Percentiles rank a stretch among this genome's conserved stretches.
Evolutionary conservation across 441 rosid genomes (phyloP).

Genomic region (Euphorbia celastroides): DNA sequence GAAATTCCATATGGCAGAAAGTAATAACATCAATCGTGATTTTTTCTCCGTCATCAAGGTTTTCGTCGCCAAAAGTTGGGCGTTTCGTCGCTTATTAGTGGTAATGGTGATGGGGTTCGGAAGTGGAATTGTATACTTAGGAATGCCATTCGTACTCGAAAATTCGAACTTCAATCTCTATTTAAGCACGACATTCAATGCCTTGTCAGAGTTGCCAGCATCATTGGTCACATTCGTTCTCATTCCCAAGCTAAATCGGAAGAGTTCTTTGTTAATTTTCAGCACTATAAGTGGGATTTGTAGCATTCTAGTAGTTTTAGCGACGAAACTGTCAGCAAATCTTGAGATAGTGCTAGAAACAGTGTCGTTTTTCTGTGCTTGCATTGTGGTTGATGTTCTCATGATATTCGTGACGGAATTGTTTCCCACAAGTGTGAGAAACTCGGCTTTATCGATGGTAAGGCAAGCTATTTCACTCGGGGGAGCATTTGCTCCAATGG

Average conservation of each 20-base stretch:
- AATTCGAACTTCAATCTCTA: slow-evolving; percentile 50
- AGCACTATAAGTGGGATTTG: slow-evolving; percentile 42
- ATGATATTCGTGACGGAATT: slow-evolving; percentile 58
- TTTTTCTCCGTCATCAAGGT: slow-evolving; percentile 40
- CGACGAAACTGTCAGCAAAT: slow-evolving; percentile 14
- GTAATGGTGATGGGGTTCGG: slow-evolving; percentile 48
- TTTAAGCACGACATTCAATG: slow-evolving; percentile 54
- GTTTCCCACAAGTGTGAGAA: slow-evolving; percentile 76
- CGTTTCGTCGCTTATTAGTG: slow-evolving; percentile 34
- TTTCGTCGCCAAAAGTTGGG: slow-evolving; percentile 49
- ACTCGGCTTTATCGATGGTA: slow-evolving; percentile 58
- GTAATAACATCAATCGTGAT: slow-evolving; percentile 9
- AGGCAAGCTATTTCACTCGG: slow-evolving; percentile 65
- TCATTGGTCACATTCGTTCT: slow-evolving; percentile 39
- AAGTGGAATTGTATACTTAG: slow-evolving; percentile 60
- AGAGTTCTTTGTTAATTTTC: slow-evolving; percentile 35
- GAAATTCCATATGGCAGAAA: slow-evolving; percentile 22
- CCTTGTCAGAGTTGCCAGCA: slow-evolving; percentile 59
- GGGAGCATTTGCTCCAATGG: slow-evolving; percentile 48
- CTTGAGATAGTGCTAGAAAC: slow-evolving; percentile 49
- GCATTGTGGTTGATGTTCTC: slow-evolving; percentile 36
- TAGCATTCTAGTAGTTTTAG: slow-evolving; percentile 37
- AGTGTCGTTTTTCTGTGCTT: slow-evolving; percentile 49
- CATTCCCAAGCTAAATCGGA: slow-evolving; percentile 38
- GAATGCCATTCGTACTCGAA: slow-evolving; percentile 68